Evolutionary conservation across 2,329 filamentous ascomycete genomes (phyloP), one percentile per base, ranked within the genome.

Genomic region (Mycocentrospora acerina): DNA sequence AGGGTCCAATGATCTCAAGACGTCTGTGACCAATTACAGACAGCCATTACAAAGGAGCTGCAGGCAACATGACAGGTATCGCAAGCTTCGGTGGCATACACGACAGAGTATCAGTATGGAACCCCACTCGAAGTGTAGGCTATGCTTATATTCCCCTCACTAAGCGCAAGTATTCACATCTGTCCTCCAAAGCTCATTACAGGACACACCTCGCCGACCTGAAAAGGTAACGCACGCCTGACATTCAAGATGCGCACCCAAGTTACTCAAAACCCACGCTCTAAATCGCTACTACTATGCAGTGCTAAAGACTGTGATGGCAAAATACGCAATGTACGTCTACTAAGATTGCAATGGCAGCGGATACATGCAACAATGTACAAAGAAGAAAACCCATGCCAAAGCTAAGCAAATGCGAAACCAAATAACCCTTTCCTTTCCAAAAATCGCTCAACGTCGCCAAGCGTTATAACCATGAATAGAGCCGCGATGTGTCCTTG

Each of bases 1-100:
- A n/a, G 57, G 60, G 60, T 62, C 58, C 53, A 59, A 43, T 45
- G 35, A 46, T 40, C 50, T 43, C 34, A 30, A 32, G 27, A n/a
- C 7, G 19, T 22, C n/a, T 27, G 38, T 37, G 29, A 32, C 59
- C 57, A 61, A 62, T 60, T 13, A 50, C 40, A 39, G 17, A 33
- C 28, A 25, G 19, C 29, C 2, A 46, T 48, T 57, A 54, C 42
- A 17, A 48, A 50, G 45, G 44, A 37, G 40, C 33, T 49, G 42
- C 46, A 56, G 43, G 46, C 36, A 42, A 32, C 29, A 17, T 37
- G 44, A 36, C 35, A 34, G 33, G 28, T 33, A 35, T 42, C 9
- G 19, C 15, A 19, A 32, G 34, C 31, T 34, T 32, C 16, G 29
- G 14, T 17, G 32, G 19, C 19, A 22, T n/a, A n/a, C n/a, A n/a